Evolutionary conservation across 2,329 filamentous ascomycete species (phyloP).

Genomic region (Arthrinium puccinioides): DNA sequence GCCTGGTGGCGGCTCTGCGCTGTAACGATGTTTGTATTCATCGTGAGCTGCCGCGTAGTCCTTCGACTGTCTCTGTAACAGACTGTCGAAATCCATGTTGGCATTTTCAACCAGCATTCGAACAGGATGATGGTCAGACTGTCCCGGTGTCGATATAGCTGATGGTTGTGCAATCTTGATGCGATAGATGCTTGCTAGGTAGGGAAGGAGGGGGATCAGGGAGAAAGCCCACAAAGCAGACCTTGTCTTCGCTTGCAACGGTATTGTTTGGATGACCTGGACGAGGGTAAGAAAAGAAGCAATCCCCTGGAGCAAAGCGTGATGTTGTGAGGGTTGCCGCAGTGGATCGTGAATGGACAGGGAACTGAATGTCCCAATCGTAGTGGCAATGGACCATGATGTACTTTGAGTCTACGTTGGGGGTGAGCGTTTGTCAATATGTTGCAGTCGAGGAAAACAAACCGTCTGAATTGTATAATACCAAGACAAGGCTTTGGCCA

Average conservation of each 20-base stretch:
- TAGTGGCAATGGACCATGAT: constrained; percentile 23
- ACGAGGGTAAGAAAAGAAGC: constrained; percentile 22
- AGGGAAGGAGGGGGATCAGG: constrained; percentile 22
- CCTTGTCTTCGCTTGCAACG: constrained; percentile 19
- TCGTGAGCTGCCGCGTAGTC: constrained; percentile 23
- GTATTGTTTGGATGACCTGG: constrained; percentile 23
- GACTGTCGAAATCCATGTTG: constrained; percentile 18
- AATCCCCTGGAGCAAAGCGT: constrained; percentile 17
- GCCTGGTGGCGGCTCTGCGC: constrained; percentile 33
- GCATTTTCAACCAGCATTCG: constrained; percentile 23
- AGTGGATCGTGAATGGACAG: constrained; percentile 20
- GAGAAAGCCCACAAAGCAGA: constrained; percentile 22
- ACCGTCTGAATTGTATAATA: constrained; percentile 25
- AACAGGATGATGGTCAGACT: constrained; percentile 32
- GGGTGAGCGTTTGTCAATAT: not conserved
- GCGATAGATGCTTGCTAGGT: constrained; percentile 17
- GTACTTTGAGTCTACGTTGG: constrained; percentile 18
- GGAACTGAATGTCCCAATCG: constrained; percentile 24
- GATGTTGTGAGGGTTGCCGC: constrained; percentile 15
- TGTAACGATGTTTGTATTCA: constrained; percentile 38
- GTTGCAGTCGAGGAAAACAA: constrained; percentile 4
- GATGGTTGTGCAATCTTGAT: constrained; percentile 12
- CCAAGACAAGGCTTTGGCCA: constrained; percentile 26
- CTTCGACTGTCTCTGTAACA: constrained; percentile 29
- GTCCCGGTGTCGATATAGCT: constrained; percentile 8